Evolutionary conservation across 2,329 filamentous ascomycete species (phyloP), one percentile per base, ranked within the genome.

Genomic region (Ophiocordyceps australis): DNA sequence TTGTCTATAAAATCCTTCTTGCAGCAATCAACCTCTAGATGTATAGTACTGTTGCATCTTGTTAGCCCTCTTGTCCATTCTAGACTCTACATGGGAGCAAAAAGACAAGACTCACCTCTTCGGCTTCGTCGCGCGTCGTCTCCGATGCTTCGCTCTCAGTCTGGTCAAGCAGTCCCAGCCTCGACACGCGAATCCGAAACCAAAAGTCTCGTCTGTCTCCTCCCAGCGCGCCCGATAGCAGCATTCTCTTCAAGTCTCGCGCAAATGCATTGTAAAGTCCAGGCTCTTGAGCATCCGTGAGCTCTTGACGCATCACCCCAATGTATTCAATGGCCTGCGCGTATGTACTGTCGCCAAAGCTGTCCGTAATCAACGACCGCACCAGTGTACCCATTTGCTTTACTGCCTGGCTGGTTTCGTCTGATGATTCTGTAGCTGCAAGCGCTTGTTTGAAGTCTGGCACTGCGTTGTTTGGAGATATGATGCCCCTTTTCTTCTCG

Each of bases 371-470:
- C 26, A 80, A 66, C 7, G 59, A 55, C 30, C 71, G 62, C 23
- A 92, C 65, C 28, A 93, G 74, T 5, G 45, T 45, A 9, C 63
- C 70, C 67, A 95, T 78, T 41, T 91, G 80, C 35, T 72, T 68
- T 5, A 72, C 62, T 1, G 77, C 76, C 12, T 74, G 65, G 31
- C 69, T 59, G 27, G 91, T 65, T 4, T 65, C 59, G 2, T 64
- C 54, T 2, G 75, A 54, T 16, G 73, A 63, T 6, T 68, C 61
- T 0, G 75, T 62, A 2, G 55, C 52, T 2, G 59, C 59, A 11
- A 95, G 58, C 4, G 74, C 64, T 45, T 82, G 81, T 44, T 85
- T 91, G 65, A 93, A 94, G 31, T 86, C 80, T 0, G 89, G 83
- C 5, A 95, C 71, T 2, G 85, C 71, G 35, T 95, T 95, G 8